Conservation (phyloP, 805 yeast species). For the Lachancea thermotolerans region DNA sequence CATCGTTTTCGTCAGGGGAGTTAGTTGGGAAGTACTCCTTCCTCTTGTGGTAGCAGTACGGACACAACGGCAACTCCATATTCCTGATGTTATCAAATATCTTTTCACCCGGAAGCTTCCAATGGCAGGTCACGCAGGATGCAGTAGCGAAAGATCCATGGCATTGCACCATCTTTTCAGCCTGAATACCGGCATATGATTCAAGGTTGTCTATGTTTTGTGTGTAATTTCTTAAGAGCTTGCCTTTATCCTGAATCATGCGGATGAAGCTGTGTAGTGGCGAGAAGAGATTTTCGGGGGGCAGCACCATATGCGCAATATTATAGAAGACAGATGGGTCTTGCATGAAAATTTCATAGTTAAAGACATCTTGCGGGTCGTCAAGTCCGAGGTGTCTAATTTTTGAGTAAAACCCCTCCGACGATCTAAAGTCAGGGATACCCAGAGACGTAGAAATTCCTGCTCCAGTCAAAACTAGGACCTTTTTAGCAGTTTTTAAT, state of each 20-base stretch:
- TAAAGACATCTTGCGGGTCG: constrained; percentile 90
- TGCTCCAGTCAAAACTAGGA: constrained; percentile 83
- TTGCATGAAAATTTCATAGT: constrained; percentile 57
- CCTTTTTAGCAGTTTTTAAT: constrained; percentile 48
- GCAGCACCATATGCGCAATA: constrained; percentile 80
- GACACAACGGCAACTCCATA: constrained; percentile 64
- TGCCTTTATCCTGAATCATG: constrained; percentile 65
- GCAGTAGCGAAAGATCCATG: constrained; percentile 92
- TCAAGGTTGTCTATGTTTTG: constrained; percentile 89
- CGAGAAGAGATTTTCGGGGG: constrained; percentile 59
- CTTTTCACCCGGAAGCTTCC: constrained; percentile 56
- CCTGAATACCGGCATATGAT: constrained; percentile 64
- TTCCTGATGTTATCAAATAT: constrained; percentile 54
- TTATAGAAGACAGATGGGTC: constrained; percentile 79
- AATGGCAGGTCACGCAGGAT: constrained; percentile 71
- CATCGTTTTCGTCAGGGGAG: constrained; percentile 8
- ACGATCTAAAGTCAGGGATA: constrained; percentile 87
- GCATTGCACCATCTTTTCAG: constrained; percentile 72
- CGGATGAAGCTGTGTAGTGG: constrained; percentile 79
- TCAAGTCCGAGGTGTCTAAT: constrained; percentile 60
- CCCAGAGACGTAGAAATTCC: constrained; percentile 88
- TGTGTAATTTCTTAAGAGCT: constrained; percentile 76
- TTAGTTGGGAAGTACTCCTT: constrained; percentile 26
- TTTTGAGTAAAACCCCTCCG: constrained; percentile 74
- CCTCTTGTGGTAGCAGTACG: constrained; percentile 49